phyloP scores from a whole-genome alignment of 192 early-diverging fungal species.

The Mortierella alpina region DNA sequence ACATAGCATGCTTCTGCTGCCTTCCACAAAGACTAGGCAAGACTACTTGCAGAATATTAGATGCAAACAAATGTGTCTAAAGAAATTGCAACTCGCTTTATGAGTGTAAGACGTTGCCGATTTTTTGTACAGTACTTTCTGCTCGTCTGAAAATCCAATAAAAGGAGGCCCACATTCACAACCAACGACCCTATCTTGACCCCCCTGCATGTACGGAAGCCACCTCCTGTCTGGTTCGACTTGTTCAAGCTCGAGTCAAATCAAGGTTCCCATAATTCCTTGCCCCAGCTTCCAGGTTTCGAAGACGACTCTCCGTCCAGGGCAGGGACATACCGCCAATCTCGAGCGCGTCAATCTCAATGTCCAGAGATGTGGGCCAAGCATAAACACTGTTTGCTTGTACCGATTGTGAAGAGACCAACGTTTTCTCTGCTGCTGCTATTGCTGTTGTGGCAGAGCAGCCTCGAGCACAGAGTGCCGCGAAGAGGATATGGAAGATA shows the following conservation, averaged over 20 bases:
- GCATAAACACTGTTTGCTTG: background rate
- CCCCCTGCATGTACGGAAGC: background rate
- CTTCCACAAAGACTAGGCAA: too few species aligned
- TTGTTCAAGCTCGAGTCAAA: background rate
- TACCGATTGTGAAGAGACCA: too few species aligned
- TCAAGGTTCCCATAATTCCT: slow-evolving; percentile 28
- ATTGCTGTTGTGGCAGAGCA: too few species aligned
- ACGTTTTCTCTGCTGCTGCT: background rate
- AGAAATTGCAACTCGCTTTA: too few species aligned
- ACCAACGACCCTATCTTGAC: background rate
- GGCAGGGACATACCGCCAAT: slow-evolving; percentile 17
- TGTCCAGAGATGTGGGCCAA: slow-evolving; percentile 12
- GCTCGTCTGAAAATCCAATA: too few species aligned
- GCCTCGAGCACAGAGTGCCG: too few species aligned
- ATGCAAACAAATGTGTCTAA: too few species aligned
- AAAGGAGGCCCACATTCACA: background rate
- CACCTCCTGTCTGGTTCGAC: background rate
- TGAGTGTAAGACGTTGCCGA: too few species aligned
- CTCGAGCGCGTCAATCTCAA: slow-evolving; percentile 32
- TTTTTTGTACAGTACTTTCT: too few species aligned
- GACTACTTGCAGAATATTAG: too few species aligned
- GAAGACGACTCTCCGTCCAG: background rate
- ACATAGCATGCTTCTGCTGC: background rate
- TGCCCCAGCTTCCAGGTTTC: slow-evolving; percentile 6
- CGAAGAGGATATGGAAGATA: too few species aligned